Conservation (phyloP, 2,329 filamentous ascomycete species). For the Didymella segeticola region DNA sequence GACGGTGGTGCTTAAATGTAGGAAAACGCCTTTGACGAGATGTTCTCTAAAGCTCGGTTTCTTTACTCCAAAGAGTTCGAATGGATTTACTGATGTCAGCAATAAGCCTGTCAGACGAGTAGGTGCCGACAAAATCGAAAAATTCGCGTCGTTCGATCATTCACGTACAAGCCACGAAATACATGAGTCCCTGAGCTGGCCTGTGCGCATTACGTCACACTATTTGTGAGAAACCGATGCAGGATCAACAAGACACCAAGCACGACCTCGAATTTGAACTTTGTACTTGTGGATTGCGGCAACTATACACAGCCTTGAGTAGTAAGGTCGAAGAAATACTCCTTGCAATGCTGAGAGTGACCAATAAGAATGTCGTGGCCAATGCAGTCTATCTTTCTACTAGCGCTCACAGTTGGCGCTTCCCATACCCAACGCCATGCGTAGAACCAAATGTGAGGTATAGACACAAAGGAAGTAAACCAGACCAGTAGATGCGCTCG, state of each 20-base stretch:
- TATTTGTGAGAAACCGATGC: neutral
- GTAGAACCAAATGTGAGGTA: conserved; percentile 26
- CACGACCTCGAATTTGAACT: neutral
- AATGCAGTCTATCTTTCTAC: conserved; percentile 26
- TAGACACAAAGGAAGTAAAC: conserved; percentile 29
- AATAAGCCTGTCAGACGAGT: neutral
- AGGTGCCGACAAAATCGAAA: neutral
- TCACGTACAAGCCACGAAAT: neutral
- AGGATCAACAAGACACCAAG: neutral
- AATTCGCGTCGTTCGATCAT: neutral
- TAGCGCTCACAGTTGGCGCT: conserved; percentile 30
- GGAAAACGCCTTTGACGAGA: too few relatives aligned
- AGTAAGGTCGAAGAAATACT: conserved; percentile 17
- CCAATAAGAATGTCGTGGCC: conserved; percentile 16
- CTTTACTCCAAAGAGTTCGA: too few relatives aligned
- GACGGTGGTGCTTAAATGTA: neutral
- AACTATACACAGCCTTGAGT: conserved; percentile 12
- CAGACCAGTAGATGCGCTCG: conserved; percentile 15
- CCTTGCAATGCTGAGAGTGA: conserved; percentile 30
- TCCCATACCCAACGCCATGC: conserved; percentile 36
- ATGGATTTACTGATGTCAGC: too few relatives aligned
- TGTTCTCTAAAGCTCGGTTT: too few relatives aligned
- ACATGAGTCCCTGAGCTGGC: neutral
- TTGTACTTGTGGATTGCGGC: conserved; percentile 2
- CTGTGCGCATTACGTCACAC: conserved; percentile 10